Evolutionary conservation across 768 basidiomycete genomes (phyloP).

Genomic region (Mycena leptocephala): DNA sequence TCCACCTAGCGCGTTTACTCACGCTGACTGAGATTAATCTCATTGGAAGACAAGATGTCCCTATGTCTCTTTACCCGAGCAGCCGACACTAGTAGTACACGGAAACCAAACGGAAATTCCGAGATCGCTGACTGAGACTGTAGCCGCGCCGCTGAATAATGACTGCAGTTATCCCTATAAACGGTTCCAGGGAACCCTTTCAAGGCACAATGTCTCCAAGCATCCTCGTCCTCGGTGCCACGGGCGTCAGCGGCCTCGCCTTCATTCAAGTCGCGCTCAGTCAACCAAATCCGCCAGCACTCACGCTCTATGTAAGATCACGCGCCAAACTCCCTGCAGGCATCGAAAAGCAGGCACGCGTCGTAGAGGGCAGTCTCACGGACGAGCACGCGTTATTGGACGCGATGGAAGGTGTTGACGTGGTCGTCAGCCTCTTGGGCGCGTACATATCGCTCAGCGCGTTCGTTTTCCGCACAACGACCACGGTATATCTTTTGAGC

Average conservation of each 20-base stretch:
- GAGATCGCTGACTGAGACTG: not conserved
- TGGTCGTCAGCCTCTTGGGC: conserved; percentile 6
- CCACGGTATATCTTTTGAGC: not conserved
- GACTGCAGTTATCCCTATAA: no score
- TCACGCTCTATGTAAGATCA: conserved; percentile 14
- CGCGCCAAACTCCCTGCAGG: no score
- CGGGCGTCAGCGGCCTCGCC: conserved; percentile 22
- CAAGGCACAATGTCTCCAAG: not conserved
- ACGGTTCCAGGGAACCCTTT: not conserved
- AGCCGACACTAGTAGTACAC: no score
- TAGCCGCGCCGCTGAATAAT: not conserved
- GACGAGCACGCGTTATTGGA: not conserved
- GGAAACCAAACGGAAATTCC: no score
- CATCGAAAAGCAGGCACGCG: no score
- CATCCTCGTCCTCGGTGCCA: conserved; percentile 26
- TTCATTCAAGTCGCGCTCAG: conserved; percentile 20
- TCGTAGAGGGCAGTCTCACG: conserved; percentile 9
- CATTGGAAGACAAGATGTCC: no score
- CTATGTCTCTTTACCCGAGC: no score
- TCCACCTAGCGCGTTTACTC: no score
- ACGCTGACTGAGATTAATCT: no score
- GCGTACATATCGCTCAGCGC: not conserved
- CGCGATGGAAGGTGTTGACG: conserved; percentile 17
- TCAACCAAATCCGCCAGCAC: conserved; percentile 3
- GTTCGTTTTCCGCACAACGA: not conserved